These are phyloP conservation scores for Combretum micranthum DNA, from an alignment of 345 rosid species.

Conservation along the genomic window DNA sequence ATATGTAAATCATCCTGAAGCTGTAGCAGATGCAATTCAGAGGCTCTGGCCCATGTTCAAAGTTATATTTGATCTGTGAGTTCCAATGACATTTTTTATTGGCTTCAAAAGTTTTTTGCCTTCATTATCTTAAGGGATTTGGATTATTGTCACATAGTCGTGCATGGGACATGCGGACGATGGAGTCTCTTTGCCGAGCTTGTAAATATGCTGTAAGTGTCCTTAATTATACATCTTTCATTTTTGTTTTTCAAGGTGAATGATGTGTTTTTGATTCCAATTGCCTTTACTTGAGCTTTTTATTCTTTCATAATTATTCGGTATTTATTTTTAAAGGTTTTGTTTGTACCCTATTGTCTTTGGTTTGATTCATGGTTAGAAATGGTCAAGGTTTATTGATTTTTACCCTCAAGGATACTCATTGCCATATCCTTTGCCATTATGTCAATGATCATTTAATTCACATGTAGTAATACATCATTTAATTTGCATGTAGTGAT, in stretches of 20 bases:
- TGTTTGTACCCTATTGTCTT: no score
- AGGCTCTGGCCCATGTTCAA: slow-evolving; percentile 93
- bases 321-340: no score
- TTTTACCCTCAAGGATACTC: no score
- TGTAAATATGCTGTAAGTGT: slow-evolving; percentile 98
- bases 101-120: slow-evolving; percentile 5
- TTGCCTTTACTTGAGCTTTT: neutral
- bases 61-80: slow-evolving; percentile 88
- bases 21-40: slow-evolving; percentile 88
- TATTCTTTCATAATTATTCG: neutral
- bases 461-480: no score
- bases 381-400: no score
- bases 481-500: no score
- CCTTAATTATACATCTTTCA: neutral
- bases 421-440: neutral
- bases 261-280: neutral
- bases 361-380: no score
- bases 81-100: slow-evolving; percentile 12
- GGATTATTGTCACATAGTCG: slow-evolving; percentile 51
- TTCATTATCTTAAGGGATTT: slow-evolving; percentile 15
- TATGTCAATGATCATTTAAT: neutral
- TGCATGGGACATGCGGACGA: slow-evolving; percentile 99
- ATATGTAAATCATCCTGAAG: slow-evolving; percentile 93
- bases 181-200: slow-evolving; percentile 99
- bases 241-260: no score